These are phyloP conservation scores for Marasmius fiardii DNA, from an alignment of 1,284 basidiomycete species.

Conservation along the genomic window DNA sequence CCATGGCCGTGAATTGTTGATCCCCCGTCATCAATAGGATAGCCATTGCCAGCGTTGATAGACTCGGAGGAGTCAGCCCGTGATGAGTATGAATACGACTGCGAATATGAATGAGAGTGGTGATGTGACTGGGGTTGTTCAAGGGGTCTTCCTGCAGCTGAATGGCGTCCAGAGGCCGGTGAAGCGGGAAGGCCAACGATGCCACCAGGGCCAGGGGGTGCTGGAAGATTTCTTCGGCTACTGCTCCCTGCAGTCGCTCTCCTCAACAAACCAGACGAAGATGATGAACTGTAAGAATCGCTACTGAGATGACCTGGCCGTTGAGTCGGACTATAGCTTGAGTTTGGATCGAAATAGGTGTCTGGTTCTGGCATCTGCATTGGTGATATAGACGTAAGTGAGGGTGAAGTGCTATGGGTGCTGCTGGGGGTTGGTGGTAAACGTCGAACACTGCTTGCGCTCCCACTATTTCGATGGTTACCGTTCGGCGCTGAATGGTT, in stretches of 20 bases:
- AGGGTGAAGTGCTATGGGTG: slow-evolving; percentile 8
- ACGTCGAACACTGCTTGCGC: slow-evolving; percentile 25
- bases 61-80: neutral
- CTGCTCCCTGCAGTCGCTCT: neutral
- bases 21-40: neutral
- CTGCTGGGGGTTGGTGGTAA: slow-evolving; percentile 39
- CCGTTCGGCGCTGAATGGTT: slow-evolving; percentile 14
- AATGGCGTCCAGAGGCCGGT: neutral
- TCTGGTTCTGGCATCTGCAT: slow-evolving; percentile 13
- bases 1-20: slow-evolving; percentile 1
- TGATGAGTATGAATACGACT: neutral
- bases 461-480: slow-evolving; percentile 8
- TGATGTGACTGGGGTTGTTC: neutral
- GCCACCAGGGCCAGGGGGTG: slow-evolving; percentile 3
- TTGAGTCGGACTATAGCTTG: neutral
- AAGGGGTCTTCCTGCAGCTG: neutral
- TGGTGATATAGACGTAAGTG: neutral
- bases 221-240: neutral
- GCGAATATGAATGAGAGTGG: neutral
- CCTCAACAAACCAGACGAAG: slow-evolving; percentile 8
- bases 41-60: neutral
- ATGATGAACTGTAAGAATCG: slow-evolving; percentile 1
- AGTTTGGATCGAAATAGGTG: slow-evolving; percentile 4
- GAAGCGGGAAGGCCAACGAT: neutral
- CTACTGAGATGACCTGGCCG: slow-evolving; percentile 6